phyloP scores from a whole-genome alignment of 805 yeast genomes.

The Wickerhamiella qilinensis region DNA sequence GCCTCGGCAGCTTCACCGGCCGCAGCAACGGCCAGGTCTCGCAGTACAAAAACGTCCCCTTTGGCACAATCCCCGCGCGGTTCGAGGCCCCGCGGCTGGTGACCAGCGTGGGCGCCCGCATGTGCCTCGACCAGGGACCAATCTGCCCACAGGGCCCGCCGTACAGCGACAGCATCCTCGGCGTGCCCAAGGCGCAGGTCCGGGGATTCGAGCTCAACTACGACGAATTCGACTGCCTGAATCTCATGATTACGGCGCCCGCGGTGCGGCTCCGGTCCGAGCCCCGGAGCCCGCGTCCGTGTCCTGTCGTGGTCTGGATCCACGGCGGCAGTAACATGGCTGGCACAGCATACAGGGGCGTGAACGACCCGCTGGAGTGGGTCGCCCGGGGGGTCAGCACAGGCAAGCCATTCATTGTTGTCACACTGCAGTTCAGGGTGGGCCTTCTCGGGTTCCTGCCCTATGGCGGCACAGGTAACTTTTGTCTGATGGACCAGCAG shows the following conservation, averaged over 20 bases:
- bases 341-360: constrained; percentile 20
- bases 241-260: constrained; percentile 16
- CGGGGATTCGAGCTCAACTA: constrained; percentile 9
- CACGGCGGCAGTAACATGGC: constrained; percentile 26
- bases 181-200: constrained; percentile 7
- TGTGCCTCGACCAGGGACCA: constrained; percentile 12
- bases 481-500: constrained; percentile 33
- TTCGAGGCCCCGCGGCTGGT: constrained; percentile 6
- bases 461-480: constrained; percentile 23
- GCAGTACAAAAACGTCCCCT: constrained; percentile 10
- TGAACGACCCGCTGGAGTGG: constrained; percentile 17
- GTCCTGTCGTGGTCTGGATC: constrained; percentile 26
- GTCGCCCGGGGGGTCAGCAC: constrained; percentile 12
- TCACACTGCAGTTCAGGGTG: constrained; percentile 25
- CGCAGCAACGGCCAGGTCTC: constrained; percentile 1
- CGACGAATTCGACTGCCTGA: constrained; percentile 21
- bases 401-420: constrained; percentile 21
- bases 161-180: constrained; percentile 11
- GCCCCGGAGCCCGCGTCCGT: not conserved
- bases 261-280: not conserved
- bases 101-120: not conserved
- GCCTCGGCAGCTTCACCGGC: constrained; percentile 7
- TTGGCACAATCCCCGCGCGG: constrained; percentile 6
- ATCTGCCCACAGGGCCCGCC: constrained; percentile 11
- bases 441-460: constrained; percentile 27